Evolutionary conservation across 2,329 filamentous ascomycete species (phyloP), one percentile per base, ranked within the genome.

Genomic region (Penicillium sp.): DNA sequence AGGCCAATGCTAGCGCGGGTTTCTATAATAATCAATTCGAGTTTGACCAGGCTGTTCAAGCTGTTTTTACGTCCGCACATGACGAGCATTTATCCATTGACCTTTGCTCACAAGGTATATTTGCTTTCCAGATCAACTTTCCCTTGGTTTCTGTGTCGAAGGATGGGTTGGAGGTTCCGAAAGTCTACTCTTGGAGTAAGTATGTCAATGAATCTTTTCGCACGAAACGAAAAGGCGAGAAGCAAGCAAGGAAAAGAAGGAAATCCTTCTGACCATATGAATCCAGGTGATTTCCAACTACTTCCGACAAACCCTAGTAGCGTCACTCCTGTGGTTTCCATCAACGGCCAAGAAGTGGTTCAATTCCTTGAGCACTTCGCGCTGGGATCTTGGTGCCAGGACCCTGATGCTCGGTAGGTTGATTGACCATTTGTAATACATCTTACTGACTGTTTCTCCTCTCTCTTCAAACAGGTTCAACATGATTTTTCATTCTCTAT

Each of bases 271-370:
- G n/a, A n/a, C n/a, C n/a, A n/a, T n/a, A n/a, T n/a, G n/a, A n/a
- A n/a, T n/a, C n/a, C n/a, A 23, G 40, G 16, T 50, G 16, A n/a
- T 18, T 30, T 23, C 5, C 11, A 18, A 50, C 21, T 28, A 11
- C 47, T 28, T 30, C 47, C 5, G 16, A 18, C 40, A 5, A 43
- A 21, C 20, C 14, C 16, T 43, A 43, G 23, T 47, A 12, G 6
- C 8, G 26, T 47, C 9, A 70, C 69, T 8, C 59, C 69, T 3
- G 64, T 72, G 21, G 61, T 59, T 9, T 63, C 61, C 7, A 68
- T 72, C 45, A 62, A 72, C 46, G 67, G 65, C 46, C n/a, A 65
- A 33, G 65, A 70, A 57, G 65, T 64, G 2, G 50, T 65, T 12
- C 43, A 62, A 28, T 70, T 64, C 53, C 64, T 72, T 8, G 53